Conservation (phyloP, 371 early-diverging fungal species). For the Chytridiales sp. region DNA sequence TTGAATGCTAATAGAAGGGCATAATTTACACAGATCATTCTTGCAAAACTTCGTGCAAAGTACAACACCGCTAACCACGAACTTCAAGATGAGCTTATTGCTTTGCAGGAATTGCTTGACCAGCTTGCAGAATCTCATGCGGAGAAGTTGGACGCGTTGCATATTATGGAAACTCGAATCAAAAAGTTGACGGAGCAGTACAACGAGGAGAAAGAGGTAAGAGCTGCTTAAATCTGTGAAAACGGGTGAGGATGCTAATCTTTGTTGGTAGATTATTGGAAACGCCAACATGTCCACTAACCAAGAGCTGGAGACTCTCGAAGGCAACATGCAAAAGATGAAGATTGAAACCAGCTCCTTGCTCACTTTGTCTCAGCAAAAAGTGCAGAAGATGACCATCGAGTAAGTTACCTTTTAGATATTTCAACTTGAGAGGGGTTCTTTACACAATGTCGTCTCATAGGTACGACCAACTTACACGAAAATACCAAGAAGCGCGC, state of each 20-base stretch:
- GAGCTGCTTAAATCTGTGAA: background rate
- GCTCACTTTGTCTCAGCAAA: slow-evolving; percentile 36
- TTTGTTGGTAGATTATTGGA: slow-evolving; percentile 25
- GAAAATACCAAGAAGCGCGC: slow-evolving; percentile 27
- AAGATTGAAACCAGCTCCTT: slow-evolving; percentile 32
- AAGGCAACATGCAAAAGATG: slow-evolving; percentile 42
- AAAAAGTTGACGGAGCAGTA: slow-evolving; percentile 38
- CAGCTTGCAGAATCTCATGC: slow-evolving; percentile 27
- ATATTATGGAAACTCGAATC: slow-evolving; percentile 32
- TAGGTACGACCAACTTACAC: slow-evolving; percentile 41
- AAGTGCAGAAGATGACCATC: slow-evolving; percentile 30
- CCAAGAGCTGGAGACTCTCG: slow-evolving; percentile 43
- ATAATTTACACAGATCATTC: slow-evolving; percentile 38
- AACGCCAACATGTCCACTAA: slow-evolving; percentile 19
- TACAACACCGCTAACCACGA: slow-evolving; percentile 37
- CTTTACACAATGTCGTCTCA: background rate
- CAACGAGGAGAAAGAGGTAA: slow-evolving; percentile 49
- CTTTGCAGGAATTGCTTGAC: slow-evolving; percentile 45
- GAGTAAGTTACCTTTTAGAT: slow-evolving; percentile 35
- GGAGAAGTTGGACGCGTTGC: slow-evolving; percentile 41
- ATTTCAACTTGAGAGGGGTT: background rate
- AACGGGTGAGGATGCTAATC: background rate
- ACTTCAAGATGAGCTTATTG: slow-evolving; percentile 41
- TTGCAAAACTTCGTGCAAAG: slow-evolving; percentile 26
- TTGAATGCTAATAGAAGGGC: slow-evolving; percentile 1